Conservation (phyloP, 352 stramenopile genomes). For the Globisporangium acanthophoron region DNA sequence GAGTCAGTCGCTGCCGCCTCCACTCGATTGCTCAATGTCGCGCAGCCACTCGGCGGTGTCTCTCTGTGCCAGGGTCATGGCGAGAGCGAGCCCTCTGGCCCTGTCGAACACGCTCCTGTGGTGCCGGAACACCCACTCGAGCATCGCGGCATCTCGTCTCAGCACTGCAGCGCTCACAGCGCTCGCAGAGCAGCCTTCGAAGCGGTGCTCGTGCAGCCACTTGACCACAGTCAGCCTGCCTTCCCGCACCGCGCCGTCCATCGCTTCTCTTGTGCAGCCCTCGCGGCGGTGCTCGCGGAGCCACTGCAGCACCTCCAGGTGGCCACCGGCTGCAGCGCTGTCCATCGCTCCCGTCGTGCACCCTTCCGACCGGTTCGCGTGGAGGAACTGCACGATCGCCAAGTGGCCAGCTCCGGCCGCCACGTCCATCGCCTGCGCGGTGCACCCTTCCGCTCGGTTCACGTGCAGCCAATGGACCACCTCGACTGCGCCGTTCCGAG, state of each 20-base stretch:
- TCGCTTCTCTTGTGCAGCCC: conserved; percentile 5
- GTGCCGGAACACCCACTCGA: neutral
- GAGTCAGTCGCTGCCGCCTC: too few relatives aligned
- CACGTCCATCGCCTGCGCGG: conserved; percentile 17
- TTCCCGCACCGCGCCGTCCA: neutral
- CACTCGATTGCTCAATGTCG: neutral
- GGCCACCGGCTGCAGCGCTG: neutral
- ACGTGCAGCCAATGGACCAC: neutral
- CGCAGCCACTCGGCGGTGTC: neutral
- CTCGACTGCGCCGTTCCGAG: neutral
- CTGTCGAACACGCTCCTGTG: neutral
- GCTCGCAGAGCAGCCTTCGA: neutral
- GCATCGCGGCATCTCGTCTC: neutral
- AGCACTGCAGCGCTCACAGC: neutral
- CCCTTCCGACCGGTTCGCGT: conserved; percentile 20
- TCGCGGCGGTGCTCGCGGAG: conserved; percentile 4
- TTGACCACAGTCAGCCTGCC: conserved; percentile 2
- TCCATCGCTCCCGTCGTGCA: conserved; percentile 22
- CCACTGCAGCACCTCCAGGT: conserved; percentile 1
- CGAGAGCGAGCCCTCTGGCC: neutral
- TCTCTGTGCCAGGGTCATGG: neutral
- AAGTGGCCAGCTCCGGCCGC: conserved; percentile 32
- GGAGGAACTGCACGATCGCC: conserved; percentile 29
- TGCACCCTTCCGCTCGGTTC: neutral
- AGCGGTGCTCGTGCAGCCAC: conserved; percentile 7